phyloP scores from a whole-genome alignment of 2,329 filamentous ascomycete species.

The Ascochyta rabiei region DNA sequence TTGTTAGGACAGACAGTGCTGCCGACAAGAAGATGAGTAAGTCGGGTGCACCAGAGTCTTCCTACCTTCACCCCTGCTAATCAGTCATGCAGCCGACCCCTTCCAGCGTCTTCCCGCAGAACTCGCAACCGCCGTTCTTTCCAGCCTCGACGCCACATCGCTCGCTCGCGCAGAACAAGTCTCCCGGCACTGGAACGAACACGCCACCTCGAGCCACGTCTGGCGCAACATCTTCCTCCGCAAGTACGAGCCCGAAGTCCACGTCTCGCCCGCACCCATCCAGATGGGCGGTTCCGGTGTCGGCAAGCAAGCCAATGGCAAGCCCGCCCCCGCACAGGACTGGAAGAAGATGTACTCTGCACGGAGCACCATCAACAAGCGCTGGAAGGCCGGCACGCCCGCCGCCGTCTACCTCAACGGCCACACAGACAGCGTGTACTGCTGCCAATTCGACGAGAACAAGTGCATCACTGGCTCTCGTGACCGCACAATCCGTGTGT shows the following conservation, averaged over 20 bases:
- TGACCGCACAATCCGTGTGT: conserved; percentile 93
- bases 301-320: conserved; percentile 58
- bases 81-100: conserved; percentile 54
- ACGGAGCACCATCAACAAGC: conserved; percentile 73
- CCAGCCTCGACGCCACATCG: conserved; percentile 63
- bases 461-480: conserved; percentile 98
- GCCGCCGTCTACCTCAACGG: conserved; percentile 88
- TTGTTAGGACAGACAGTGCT: conserved; percentile 40
- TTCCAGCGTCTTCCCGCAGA: conserved; percentile 63
- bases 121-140: conserved; percentile 63
- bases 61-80: conserved; percentile 11
- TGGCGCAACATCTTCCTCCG: conserved; percentile 68
- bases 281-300: conserved; percentile 60
- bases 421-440: conserved; percentile 96
- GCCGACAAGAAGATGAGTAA: conserved; percentile 44
- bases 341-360: conserved; percentile 88
- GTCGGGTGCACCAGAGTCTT: conserved; percentile 7
- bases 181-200: conserved; percentile 61
- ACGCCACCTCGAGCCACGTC: conserved; percentile 63
- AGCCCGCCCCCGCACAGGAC: conserved; percentile 62
- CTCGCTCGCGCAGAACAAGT: conserved; percentile 63
- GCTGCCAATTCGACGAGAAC: conserved; percentile 95
- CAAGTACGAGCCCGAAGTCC: conserved; percentile 56
- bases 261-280: conserved; percentile 53
- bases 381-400: conserved; percentile 81